phyloP scores from a whole-genome alignment of 495 filamentous ascomycete species.

The Astrothelium macrocarpum region DNA sequence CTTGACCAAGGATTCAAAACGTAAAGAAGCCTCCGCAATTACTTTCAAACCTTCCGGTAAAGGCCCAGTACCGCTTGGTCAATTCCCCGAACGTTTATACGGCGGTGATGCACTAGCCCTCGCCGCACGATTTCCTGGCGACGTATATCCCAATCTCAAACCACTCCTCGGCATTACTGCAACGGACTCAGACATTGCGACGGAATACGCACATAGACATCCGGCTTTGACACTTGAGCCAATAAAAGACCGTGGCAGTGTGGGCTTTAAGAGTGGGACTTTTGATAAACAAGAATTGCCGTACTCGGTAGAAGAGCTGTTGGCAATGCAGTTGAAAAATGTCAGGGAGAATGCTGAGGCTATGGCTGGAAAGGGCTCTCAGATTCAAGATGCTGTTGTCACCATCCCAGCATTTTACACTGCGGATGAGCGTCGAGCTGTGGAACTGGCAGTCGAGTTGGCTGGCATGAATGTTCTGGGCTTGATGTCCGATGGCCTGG shows the following conservation, averaged over 20 bases:
- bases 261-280: conserved; percentile 65
- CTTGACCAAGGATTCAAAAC: conserved; percentile 94
- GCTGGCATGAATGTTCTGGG: conserved; percentile 79
- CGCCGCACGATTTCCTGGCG: conserved; percentile 75
- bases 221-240: conserved; percentile 54
- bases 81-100: conserved; percentile 82
- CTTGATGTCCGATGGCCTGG: conserved; percentile 81
- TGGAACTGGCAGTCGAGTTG: conserved; percentile 72
- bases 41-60: conserved; percentile 75
- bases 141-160: conserved; percentile 92
- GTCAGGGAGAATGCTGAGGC: conserved; percentile 77
- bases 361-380: conserved; percentile 67
- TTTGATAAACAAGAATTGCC: conserved; percentile 56
- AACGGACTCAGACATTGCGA: conserved; percentile 38
- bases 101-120: conserved; percentile 85
- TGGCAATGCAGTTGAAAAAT: conserved; percentile 93
- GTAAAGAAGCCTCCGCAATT: conserved; percentile 86
- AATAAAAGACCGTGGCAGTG: conserved; percentile 54
- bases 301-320: conserved; percentile 82
- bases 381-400: conserved; percentile 71
- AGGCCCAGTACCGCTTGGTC: conserved; percentile 40
- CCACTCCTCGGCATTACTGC: conserved; percentile 63
- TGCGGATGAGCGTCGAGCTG: conserved; percentile 73
- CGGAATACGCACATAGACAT: conserved; percentile 59
- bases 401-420: conserved; percentile 91